Evolutionary conservation across 2,329 filamentous ascomycete genomes (phyloP).

Genomic region (Fusarium napiforme): DNA sequence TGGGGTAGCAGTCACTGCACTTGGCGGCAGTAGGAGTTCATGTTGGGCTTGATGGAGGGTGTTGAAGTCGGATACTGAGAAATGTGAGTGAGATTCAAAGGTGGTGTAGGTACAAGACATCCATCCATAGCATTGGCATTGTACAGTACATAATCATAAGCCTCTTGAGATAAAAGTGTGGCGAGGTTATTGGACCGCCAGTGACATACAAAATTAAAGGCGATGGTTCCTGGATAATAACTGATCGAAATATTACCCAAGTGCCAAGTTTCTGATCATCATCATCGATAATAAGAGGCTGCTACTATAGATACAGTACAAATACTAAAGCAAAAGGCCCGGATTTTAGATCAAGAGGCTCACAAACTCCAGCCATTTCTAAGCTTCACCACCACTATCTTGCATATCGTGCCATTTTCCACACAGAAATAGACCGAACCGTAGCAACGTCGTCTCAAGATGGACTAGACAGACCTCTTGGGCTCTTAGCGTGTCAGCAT

Average conservation of each 20-base stretch:
- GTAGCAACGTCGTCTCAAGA: slow-evolving; percentile 13
- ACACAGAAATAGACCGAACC: slow-evolving; percentile 7
- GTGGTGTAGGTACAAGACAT: slow-evolving; percentile 1
- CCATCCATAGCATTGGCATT: not conserved
- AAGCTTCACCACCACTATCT: slow-evolving; percentile 3
- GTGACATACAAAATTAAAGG: slow-evolving; percentile 7
- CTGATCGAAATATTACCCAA: slow-evolving; percentile 10
- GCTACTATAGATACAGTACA: not conserved
- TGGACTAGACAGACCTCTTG: slow-evolving; percentile 13
- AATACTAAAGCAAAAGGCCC: not conserved
- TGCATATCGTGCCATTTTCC: slow-evolving; percentile 26
- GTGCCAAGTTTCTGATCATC: slow-evolving; percentile 22
- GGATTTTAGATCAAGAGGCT: slow-evolving; percentile 3
- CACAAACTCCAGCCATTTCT: not conserved
- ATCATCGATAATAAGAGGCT: slow-evolving; percentile 5
- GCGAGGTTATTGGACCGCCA: not conserved
- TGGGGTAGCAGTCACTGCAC: slow-evolving; percentile 15
- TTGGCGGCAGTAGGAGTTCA: slow-evolving; percentile 35
- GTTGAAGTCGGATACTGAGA: slow-evolving; percentile 20
- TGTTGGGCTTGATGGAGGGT: slow-evolving; percentile 32
- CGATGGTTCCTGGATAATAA: slow-evolving; percentile 24
- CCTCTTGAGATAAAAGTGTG: not conserved
- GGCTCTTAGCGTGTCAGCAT: slow-evolving; percentile 18
- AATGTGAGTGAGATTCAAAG: not conserved
- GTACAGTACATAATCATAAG: not conserved